Percentiles rank a stretch among this genome's conserved stretches.
These are phyloP conservation scores for Neurospora sp. DNA, from an alignment of 495 filamentous ascomycete genomes.

Conservation along the genomic window DNA sequence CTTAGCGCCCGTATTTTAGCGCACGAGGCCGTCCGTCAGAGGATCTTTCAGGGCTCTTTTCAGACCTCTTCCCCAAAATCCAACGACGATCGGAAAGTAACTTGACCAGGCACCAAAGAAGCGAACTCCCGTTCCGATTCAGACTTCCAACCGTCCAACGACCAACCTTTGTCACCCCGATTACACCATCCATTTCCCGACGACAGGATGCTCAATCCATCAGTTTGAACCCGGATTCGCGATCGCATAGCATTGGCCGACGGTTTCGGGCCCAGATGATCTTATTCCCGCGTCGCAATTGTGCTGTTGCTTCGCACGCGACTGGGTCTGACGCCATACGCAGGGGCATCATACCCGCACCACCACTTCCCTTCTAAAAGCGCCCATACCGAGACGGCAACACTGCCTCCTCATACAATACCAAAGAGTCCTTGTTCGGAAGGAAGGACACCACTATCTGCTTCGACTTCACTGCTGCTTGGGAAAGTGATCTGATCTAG, in stretches of 20 bases:
- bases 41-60: not conserved
- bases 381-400: not conserved
- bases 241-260: constrained; percentile 29
- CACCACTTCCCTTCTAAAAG: not conserved
- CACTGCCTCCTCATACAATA: not conserved
- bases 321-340: constrained; percentile 18
- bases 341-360: not conserved
- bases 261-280: constrained; percentile 26
- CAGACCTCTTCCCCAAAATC: constrained; percentile 12
- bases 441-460: not conserved
- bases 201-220: constrained; percentile 29
- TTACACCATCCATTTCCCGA: constrained; percentile 20
- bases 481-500: not conserved
- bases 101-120: constrained; percentile 7
- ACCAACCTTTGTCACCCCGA: not conserved
- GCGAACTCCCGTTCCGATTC: not conserved
- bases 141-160: not conserved
- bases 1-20: not conserved
- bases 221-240: constrained; percentile 18
- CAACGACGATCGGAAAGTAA: constrained; percentile 16
- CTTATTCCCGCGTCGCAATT: constrained; percentile 30
- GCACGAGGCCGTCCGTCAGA: not conserved
- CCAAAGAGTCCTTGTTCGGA: not conserved
- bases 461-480: not conserved
- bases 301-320: constrained; percentile 34